Evolutionary conservation across 2,329 filamentous ascomycete genomes (phyloP), one percentile per base, ranked within the genome.

Genomic region (Paracoccidioides lutzii): DNA sequence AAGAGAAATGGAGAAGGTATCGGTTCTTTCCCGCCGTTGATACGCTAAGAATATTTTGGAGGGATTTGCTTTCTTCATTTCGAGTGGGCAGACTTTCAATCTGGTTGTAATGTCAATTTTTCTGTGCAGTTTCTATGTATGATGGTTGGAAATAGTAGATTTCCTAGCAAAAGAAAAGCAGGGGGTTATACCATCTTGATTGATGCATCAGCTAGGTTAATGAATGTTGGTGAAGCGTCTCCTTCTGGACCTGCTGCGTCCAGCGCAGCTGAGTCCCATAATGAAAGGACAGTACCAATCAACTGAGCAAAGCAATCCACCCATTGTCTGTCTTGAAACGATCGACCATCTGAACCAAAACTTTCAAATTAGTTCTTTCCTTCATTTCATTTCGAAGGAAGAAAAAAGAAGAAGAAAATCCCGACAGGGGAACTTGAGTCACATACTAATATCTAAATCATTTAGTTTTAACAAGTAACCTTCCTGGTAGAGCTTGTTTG

Each of bases 401-500:
- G n/a, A n/a, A n/a, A n/a, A n/a, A n/a, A n/a, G n/a, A n/a, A n/a
- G n/a, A n/a, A n/a, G n/a, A n/a, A n/a, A n/a, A n/a, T n/a, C n/a
- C n/a, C n/a, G n/a, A n/a, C n/a, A n/a, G n/a, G n/a, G n/a, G n/a
- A n/a, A n/a, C n/a, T n/a, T n/a, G 32, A 22, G 22, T 22, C 22
- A 81, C 88, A 64, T 80, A 95, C 90, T 84, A 55, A 83, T 85
- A 66, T 97, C 94, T 63, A 95, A 83, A 71, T 98, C 93, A 70
- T 96, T 91, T 51, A 98, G 76, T 73, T 97, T 98, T 63, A 98
- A 74, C 63, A 98, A 97, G 67, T 97, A 98, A 41, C 93, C 93
- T 73, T 98, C 93, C 64, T 96, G 90, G 69, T 97, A 98, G 55
- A 97, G 76, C 74, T 97, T 97, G 72, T 96, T 96, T 57, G 83